Conservation (phyloP, 495 filamentous ascomycete genomes). For the Penicillium taxi region DNA sequence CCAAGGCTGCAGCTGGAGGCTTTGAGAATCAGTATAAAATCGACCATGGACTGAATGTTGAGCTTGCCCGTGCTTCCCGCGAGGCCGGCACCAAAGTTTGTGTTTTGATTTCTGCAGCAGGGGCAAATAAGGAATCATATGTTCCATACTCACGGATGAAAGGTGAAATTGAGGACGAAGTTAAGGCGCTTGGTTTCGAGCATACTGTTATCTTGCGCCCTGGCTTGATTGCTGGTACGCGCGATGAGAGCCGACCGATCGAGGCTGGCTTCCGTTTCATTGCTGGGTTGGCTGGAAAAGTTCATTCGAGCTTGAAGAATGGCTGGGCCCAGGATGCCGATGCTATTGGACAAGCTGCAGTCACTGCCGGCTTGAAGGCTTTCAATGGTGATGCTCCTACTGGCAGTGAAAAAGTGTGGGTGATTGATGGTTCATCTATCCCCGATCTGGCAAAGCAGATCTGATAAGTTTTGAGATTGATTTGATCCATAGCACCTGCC, state of each 20-base stretch:
- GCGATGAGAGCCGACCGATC: slow-evolving; percentile 51
- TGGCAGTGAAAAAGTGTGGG: slow-evolving; percentile 40
- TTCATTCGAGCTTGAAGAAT: slow-evolving; percentile 55
- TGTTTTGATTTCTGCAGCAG: slow-evolving; percentile 56
- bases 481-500: no score
- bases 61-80: slow-evolving; percentile 58
- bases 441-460: slow-evolving; percentile 26
- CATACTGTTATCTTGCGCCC: slow-evolving; percentile 66
- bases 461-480: no score
- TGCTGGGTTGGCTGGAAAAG: slow-evolving; percentile 40
- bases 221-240: slow-evolving; percentile 62
- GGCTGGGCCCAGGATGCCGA: slow-evolving; percentile 65
- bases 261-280: slow-evolving; percentile 39
- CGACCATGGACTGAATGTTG: slow-evolving; percentile 66
- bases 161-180: slow-evolving; percentile 67
- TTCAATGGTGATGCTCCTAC: slow-evolving; percentile 38
- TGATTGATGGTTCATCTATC: slow-evolving; percentile 31
- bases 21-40: slow-evolving; percentile 68
- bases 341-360: slow-evolving; percentile 66
- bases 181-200: slow-evolving; percentile 63
- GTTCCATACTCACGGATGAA: slow-evolving; percentile 68
- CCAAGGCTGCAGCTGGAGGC: slow-evolving; percentile 55
- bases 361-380: slow-evolving; percentile 43
- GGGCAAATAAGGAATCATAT: slow-evolving; percentile 38
- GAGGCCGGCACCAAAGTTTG: slow-evolving; percentile 55